Conservation (phyloP, 129 eudicot species). For the sunflower (Helianthus annuus) region DNA sequence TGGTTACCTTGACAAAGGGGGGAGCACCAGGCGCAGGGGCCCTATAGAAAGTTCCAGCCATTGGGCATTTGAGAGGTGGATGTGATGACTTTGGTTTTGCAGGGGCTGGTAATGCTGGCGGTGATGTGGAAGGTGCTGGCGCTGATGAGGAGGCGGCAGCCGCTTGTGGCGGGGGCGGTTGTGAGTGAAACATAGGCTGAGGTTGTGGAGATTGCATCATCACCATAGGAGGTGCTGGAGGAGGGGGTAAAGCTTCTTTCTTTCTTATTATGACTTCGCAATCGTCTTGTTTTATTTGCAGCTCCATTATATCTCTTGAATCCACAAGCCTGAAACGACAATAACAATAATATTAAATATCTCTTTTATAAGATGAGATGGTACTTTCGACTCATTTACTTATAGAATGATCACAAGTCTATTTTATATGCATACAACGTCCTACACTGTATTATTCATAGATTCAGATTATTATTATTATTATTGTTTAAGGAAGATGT, state of each 20-base stretch:
- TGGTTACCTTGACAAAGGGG: slow-evolving; percentile 68
- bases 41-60: slow-evolving; percentile 87
- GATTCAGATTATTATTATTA: neutral
- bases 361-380: neutral
- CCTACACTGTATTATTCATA: neutral
- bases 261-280: slow-evolving; percentile 70
- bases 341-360: neutral
- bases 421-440: neutral
- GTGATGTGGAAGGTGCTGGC: slow-evolving; percentile 43
- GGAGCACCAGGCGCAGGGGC: slow-evolving; percentile 82
- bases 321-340: slow-evolving; percentile 64
- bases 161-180: slow-evolving; percentile 39
- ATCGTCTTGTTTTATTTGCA: slow-evolving; percentile 73
- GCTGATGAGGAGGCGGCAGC: slow-evolving; percentile 44
- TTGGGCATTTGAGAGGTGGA: slow-evolving; percentile 78
- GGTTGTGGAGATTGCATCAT: slow-evolving; percentile 56
- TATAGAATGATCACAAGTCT: neutral
- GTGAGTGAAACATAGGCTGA: slow-evolving; percentile 40
- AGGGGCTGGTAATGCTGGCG: slow-evolving; percentile 43
- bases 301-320: slow-evolving; percentile 82
- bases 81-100: slow-evolving; percentile 49
- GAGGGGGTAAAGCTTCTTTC: slow-evolving; percentile 63
- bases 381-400: neutral
- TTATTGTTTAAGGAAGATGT: neutral
- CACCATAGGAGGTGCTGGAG: slow-evolving; percentile 49